These are phyloP conservation scores for Suillus sp. DNA, from an alignment of 768 basidiomycete genomes.

Conservation along the genomic window DNA sequence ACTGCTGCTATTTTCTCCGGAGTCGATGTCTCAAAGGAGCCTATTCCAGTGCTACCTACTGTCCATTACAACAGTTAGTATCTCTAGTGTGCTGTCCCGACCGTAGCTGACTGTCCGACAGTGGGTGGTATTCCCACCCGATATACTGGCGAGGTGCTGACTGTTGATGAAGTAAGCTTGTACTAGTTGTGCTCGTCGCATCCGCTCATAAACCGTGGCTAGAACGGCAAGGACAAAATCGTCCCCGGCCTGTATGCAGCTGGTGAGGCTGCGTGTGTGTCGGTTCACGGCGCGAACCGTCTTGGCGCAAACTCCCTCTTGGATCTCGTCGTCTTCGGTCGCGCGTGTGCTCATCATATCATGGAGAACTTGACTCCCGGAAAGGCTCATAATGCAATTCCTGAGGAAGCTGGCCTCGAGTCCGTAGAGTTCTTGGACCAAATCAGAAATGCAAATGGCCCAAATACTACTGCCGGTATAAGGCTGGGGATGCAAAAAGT, in stretches of 20 bases:
- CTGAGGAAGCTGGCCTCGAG: conserved; percentile 81
- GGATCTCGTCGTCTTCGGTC: conserved; percentile 99
- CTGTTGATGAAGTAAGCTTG: conserved; percentile 59
- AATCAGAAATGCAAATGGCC: conserved; percentile 80
- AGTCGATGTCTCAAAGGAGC: conserved; percentile 99
- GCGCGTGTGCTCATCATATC: conserved; percentile 97
- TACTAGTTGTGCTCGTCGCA: conserved; percentile 9
- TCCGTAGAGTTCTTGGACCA: conserved; percentile 88
- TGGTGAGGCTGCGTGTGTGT: conserved; percentile 98
- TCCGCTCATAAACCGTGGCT: conserved; percentile 5
- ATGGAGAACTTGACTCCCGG: conserved; percentile 87
- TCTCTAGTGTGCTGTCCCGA: not conserved
- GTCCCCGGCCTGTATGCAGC: conserved; percentile 98
- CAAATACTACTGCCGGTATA: conserved; percentile 85
- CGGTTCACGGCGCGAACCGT: conserved; percentile 99
- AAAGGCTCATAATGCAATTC: conserved; percentile 86
- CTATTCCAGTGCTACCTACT: conserved; percentile 97
- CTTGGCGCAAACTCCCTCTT: conserved; percentile 98
- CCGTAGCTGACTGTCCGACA: conserved; percentile 31
- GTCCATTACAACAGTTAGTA: conserved; percentile 97
- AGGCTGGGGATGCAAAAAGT: conserved; percentile 98
- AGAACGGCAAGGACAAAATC: conserved; percentile 86
- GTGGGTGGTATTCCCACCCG: conserved; percentile 99
- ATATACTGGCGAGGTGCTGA: conserved; percentile 97
- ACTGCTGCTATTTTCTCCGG: conserved; percentile 98